These are phyloP conservation scores for Symbiodinium pilosum DNA, from an alignment of 73 alveolate species.

Conservation along the genomic window DNA sequence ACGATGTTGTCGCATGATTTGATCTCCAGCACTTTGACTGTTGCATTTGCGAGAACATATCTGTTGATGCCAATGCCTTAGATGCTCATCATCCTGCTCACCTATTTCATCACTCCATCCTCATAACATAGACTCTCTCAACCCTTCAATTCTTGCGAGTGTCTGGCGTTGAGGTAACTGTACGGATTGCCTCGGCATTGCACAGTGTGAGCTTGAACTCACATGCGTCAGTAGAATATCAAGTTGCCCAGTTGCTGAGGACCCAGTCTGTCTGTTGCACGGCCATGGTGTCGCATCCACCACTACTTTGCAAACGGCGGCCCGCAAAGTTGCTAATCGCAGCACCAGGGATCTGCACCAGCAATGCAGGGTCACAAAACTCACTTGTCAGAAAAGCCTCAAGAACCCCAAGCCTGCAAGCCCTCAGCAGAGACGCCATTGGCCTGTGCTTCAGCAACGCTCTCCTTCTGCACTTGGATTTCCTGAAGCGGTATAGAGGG, in stretches of 20 bases:
- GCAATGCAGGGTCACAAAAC: no score
- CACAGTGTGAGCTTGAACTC: background rate
- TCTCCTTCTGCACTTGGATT: background rate
- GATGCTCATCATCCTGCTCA: no score
- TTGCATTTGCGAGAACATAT: background rate
- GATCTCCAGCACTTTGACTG: constrained; percentile 46
- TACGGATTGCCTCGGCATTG: background rate
- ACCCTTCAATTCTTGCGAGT: background rate
- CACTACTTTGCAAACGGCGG: background rate
- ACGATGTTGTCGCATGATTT: constrained; percentile 9
- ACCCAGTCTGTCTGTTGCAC: constrained; percentile 40
- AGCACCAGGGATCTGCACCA: background rate
- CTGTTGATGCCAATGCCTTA: constrained; percentile 36
- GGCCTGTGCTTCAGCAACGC: background rate
- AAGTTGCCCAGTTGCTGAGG: background rate
- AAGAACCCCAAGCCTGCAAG: no score
- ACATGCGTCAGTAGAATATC: background rate
- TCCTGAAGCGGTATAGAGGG: background rate
- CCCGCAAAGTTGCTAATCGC: background rate
- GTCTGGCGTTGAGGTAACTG: background rate
- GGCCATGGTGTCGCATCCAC: constrained; percentile 14
- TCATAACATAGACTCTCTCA: no score
- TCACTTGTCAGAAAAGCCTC: no score
- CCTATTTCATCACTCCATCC: no score
- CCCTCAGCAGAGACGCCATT: background rate